phyloP scores from a whole-genome alignment of 306 rosid genomes.

The Cajanus cajan region DNA sequence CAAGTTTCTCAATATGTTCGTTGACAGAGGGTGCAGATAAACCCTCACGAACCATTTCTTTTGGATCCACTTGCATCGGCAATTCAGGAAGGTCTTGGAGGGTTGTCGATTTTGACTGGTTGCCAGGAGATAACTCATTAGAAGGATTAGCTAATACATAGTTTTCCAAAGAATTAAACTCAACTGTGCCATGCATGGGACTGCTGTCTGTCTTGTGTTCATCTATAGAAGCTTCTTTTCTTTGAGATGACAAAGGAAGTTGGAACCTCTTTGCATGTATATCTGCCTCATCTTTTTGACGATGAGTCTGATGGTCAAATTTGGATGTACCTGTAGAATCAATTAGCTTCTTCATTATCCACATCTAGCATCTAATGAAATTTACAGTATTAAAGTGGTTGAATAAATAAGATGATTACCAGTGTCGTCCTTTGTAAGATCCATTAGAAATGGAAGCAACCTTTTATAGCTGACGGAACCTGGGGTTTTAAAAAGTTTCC shows the following conservation, averaged over 20 bases:
- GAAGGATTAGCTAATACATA: slow-evolving; percentile 27
- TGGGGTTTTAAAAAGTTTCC: slow-evolving; percentile 66
- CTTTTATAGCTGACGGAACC: slow-evolving; percentile 75
- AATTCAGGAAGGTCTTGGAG: slow-evolving; percentile 17
- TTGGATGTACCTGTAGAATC: slow-evolving; percentile 38
- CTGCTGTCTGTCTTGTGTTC: neutral
- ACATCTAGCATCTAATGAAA: neutral
- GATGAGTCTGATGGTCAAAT: slow-evolving; percentile 11
- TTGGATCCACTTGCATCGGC: slow-evolving; percentile 19
- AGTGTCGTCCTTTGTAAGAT: slow-evolving; percentile 36
- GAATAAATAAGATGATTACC: slow-evolving; percentile 36
- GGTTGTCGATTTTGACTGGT: slow-evolving; percentile 22
- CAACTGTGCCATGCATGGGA: slow-evolving; percentile 22
- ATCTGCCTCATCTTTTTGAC: neutral
- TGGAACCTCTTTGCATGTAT: neutral
- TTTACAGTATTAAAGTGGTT: neutral
- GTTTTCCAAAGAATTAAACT: slow-evolving; percentile 21
- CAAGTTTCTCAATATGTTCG: slow-evolving; percentile 25
- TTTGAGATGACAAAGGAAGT: slow-evolving; percentile 27
- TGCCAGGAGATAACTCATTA: slow-evolving; percentile 26
- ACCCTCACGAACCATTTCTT: slow-evolving; percentile 21
- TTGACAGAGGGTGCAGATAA: slow-evolving; percentile 28
- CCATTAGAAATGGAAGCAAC: slow-evolving; percentile 72
- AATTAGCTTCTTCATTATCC: slow-evolving; percentile 6
- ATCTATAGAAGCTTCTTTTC: slow-evolving; percentile 20